Conservation (phyloP, 2,329 filamentous ascomycete genomes). For the Penicillium sp. region DNA sequence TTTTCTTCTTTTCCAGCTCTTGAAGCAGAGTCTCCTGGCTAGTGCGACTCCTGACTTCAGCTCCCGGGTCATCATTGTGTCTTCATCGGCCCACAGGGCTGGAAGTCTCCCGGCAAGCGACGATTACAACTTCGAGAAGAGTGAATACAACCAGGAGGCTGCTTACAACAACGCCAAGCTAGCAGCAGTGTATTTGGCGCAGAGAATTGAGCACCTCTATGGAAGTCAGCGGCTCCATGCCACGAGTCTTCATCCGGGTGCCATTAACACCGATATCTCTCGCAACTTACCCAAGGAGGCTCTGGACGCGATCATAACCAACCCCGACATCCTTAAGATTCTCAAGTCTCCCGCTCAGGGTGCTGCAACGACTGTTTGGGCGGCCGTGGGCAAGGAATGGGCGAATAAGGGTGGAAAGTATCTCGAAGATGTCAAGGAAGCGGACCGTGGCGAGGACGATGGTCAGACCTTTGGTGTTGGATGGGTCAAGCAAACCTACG, state of each 20-base stretch:
- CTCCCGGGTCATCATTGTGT: too few species aligned
- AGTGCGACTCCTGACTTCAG: too few species aligned
- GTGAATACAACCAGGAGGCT: too few species aligned
- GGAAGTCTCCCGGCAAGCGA: too few species aligned
- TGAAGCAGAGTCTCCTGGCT: too few species aligned
- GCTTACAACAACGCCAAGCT: slow-evolving; percentile 52
- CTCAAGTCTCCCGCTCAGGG: slow-evolving; percentile 31
- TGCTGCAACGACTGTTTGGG: slow-evolving; percentile 40
- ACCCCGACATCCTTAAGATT: background rate
- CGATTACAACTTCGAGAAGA: too few species aligned
- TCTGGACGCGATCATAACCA: background rate
- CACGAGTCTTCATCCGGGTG: slow-evolving; percentile 48
- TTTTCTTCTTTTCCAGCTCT: too few species aligned
- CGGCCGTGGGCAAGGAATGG: slow-evolving; percentile 31
- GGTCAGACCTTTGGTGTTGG: slow-evolving; percentile 1
- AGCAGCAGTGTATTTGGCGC: slow-evolving; percentile 53
- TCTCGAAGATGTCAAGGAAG: slow-evolving; percentile 26
- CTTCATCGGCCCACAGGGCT: too few species aligned
- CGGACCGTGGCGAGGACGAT: slow-evolving; percentile 7
- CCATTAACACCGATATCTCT: slow-evolving; percentile 5
- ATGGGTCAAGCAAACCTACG: slow-evolving; percentile 8
- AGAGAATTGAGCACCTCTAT: slow-evolving; percentile 52
- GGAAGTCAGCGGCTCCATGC: slow-evolving; percentile 46
- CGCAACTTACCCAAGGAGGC: too few species aligned
- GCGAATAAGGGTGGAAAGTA: slow-evolving; percentile 35